These are phyloP conservation scores for Spergularia marina DNA, from an alignment of 148 eudicot species.

Conservation along the genomic window DNA sequence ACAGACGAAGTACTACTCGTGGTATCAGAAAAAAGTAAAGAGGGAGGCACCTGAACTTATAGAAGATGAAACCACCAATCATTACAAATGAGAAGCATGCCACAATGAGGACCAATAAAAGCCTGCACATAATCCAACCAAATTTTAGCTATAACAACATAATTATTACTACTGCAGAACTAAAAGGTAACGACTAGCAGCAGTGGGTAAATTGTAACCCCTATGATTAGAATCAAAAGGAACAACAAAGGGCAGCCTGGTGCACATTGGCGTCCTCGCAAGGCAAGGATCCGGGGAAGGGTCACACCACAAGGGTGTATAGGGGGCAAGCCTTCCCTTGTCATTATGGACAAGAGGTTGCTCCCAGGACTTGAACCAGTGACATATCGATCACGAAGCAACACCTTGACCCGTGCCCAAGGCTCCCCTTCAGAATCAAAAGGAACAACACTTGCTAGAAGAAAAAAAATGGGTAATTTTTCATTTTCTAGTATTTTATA, in stretches of 20 bases:
- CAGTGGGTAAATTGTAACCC: neutral
- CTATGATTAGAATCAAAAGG: neutral
- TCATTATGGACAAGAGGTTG: no score
- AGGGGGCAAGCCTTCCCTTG: no score
- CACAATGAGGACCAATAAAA: slow-evolving; percentile 51
- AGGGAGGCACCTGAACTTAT: slow-evolving; percentile 60
- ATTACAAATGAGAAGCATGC: slow-evolving; percentile 70
- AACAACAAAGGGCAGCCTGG: neutral
- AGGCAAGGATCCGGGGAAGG: no score
- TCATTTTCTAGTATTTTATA: neutral
- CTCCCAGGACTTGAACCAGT: no score
- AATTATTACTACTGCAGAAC: neutral
- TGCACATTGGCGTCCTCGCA: no score
- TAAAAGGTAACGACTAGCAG: neutral
- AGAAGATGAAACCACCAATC: slow-evolving; percentile 78
- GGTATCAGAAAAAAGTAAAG: slow-evolving; percentile 1
- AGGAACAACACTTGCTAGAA: no score
- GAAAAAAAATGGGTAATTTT: neutral
- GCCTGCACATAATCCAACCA: slow-evolving; percentile 40
- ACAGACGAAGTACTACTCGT: neutral
- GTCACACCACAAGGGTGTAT: no score
- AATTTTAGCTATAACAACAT: neutral
- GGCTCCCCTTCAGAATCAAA: no score
- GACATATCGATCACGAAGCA: no score
- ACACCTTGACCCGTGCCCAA: no score